Conservation (phyloP, 2,329 filamentous ascomycete genomes). For the Cladophialophora psammophila region DNA sequence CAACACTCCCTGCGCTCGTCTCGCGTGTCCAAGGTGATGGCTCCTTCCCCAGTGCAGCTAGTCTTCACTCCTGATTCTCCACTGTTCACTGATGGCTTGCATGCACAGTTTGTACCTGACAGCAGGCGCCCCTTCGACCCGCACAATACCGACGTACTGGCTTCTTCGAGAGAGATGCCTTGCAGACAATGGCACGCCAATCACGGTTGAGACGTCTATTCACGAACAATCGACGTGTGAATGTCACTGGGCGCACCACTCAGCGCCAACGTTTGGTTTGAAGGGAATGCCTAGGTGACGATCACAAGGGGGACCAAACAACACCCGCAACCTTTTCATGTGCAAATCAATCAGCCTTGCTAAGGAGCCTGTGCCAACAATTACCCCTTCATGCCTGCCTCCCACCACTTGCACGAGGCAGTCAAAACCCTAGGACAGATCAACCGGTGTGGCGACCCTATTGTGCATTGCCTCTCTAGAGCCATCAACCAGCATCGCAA, state of each 20-base stretch:
- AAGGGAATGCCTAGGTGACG: neutral
- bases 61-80: constrained; percentile 13
- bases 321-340: neutral
- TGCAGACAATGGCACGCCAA: constrained; percentile 1
- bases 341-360: neutral
- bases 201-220: neutral
- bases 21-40: constrained; percentile 17
- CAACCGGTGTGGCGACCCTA: neutral
- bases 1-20: neutral
- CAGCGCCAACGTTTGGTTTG: too few relatives aligned
- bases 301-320: neutral
- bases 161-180: neutral
- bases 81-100: constrained; percentile 14
- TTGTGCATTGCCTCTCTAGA: neutral
- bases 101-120: constrained; percentile 17
- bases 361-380: neutral
- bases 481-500: neutral
- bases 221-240: neutral
- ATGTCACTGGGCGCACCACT: neutral
- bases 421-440: neutral
- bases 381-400: neutral
- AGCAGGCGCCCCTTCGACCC: constrained; percentile 2
- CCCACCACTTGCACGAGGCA: neutral
- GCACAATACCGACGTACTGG: constrained; percentile 1
- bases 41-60: constrained; percentile 16